Percentiles rank a stretch among this genome's conserved stretches.
Conservation (phyloP, 352 stramenopile genomes). For the Phytophthora foliorum region DNA sequence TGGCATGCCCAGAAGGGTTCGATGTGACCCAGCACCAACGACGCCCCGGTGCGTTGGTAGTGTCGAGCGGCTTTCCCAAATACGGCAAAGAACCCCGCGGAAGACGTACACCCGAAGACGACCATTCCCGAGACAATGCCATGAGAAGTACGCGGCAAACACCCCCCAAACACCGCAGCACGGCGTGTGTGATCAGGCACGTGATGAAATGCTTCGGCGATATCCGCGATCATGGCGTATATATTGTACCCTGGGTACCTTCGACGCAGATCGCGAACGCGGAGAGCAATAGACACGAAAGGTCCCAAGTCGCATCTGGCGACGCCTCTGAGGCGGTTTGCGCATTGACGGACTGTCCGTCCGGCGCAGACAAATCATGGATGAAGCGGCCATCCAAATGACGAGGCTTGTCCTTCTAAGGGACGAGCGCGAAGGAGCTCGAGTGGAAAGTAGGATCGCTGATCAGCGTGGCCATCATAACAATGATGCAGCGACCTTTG, state of each 20-base stretch:
- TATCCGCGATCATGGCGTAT: constrained; percentile 13
- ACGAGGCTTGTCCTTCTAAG: not conserved
- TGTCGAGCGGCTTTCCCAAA: constrained; percentile 15
- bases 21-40: not conserved
- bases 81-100: constrained; percentile 12
- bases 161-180: constrained; percentile 4
- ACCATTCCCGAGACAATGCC: constrained; percentile 15
- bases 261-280: constrained; percentile 1
- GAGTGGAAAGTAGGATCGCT: not conserved
- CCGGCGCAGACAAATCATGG: not conserved
- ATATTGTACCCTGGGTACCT: constrained; percentile 3
- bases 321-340: not conserved
- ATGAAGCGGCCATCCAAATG: not conserved
- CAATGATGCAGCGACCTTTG: not conserved
- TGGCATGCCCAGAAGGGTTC: constrained; percentile 1
- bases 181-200: constrained; percentile 1
- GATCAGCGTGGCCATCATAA: not conserved
- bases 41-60: not conserved
- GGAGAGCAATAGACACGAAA: not conserved
- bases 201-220: constrained; percentile 11
- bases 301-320: constrained; percentile 8
- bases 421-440: not conserved
- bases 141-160: not conserved
- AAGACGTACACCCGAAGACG: constrained; percentile 19
- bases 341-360: not conserved